Conservation (phyloP, 495 filamentous ascomycete genomes). For the Aspergillus asperescens region DNA sequence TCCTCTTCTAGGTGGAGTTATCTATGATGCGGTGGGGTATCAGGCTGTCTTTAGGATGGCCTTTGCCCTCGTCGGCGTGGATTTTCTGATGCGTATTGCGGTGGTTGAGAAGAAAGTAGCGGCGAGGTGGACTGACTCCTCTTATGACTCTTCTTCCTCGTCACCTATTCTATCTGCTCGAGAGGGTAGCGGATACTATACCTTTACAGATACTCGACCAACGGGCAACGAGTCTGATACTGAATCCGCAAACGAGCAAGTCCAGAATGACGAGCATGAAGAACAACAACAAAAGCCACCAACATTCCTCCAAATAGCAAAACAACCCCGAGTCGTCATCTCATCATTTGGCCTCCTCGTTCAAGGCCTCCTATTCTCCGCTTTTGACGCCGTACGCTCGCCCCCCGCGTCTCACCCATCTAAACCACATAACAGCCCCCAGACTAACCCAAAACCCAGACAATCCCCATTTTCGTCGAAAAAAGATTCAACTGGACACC, state of each 20-base stretch:
- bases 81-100: conserved; percentile 57
- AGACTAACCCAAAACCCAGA: conserved; percentile 12
- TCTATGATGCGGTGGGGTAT: conserved; percentile 56
- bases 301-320: conserved; percentile 23
- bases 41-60: conserved; percentile 56
- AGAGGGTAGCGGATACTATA: not conserved
- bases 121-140: conserved; percentile 9
- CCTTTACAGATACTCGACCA: not conserved
- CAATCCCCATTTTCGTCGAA: conserved; percentile 63
- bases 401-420: not conserved
- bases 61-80: conserved; percentile 51
- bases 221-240: not conserved
- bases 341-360: conserved; percentile 29
- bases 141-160: not conserved
- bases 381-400: conserved; percentile 30
- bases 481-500: conserved; percentile 60
- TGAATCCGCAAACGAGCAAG: not conserved
- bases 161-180: not conserved
- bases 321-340: conserved; percentile 30
- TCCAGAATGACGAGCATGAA: not conserved
- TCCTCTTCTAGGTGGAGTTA: conserved; percentile 57
- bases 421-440: not conserved
- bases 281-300: not conserved
- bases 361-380: conserved; percentile 29
- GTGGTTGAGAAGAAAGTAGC: conserved; percentile 59